Percentiles rank a stretch among this genome's conserved stretches.
Conservation (phyloP, 441 rosid genomes). For the Eutrema salsugineum region DNA sequence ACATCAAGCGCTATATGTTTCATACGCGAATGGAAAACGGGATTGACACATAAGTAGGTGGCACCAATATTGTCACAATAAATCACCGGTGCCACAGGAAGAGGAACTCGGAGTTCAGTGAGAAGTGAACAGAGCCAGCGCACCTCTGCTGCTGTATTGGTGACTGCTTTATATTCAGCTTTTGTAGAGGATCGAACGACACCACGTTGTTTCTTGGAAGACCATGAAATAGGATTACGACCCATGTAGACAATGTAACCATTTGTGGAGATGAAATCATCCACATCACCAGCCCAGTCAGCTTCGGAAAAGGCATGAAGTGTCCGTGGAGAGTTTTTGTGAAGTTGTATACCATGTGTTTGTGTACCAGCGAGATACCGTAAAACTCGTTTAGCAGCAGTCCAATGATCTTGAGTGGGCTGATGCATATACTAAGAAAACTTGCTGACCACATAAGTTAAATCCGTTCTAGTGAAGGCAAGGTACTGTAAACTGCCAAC, state of each 20-base stretch:
- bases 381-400: too few relatives aligned
- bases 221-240: neutral
- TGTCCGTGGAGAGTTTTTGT: too few relatives aligned
- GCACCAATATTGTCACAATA: neutral
- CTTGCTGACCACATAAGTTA: too few relatives aligned
- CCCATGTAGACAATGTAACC: neutral
- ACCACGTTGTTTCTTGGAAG: neutral
- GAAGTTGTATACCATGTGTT: too few relatives aligned
- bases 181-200: neutral
- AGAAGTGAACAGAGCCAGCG: neutral
- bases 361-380: too few relatives aligned
- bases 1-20: too few relatives aligned
- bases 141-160: neutral
- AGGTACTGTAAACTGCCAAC: too few relatives aligned
- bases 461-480: too few relatives aligned
- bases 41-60: too few relatives aligned
- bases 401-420: too few relatives aligned
- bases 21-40: too few relatives aligned
- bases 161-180: neutral
- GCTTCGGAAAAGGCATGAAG: neutral
- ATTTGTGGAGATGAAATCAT: neutral
- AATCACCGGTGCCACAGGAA: accelerated
- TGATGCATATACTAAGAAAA: too few relatives aligned
- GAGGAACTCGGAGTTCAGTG: accelerated
- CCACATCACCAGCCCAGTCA: neutral